These are phyloP conservation scores for Capsella bursapastoris DNA, from an alignment of 345 rosid species.

Conservation along the genomic window DNA sequence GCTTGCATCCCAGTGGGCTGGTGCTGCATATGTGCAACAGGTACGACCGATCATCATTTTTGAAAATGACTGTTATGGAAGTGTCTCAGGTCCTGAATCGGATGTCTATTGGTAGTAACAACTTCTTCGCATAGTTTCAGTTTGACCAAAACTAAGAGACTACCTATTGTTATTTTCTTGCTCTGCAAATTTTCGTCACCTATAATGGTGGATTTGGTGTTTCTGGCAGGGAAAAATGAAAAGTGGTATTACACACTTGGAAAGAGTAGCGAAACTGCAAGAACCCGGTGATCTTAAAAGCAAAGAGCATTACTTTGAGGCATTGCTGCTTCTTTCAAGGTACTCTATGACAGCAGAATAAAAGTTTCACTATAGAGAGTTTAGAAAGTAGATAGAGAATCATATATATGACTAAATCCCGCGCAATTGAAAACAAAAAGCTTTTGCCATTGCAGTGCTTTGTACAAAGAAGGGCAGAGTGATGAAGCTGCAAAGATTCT, in stretches of 20 bases:
- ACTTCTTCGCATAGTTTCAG: not conserved
- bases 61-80: slow-evolving; percentile 11
- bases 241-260: slow-evolving; percentile 70
- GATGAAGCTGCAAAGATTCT: slow-evolving; percentile 73
- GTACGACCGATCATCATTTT: slow-evolving; percentile 41
- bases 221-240: slow-evolving; percentile 60
- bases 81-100: not conserved
- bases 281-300: slow-evolving; percentile 71
- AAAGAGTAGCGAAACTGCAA: slow-evolving; percentile 65
- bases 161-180: not conserved
- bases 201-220: not conserved
- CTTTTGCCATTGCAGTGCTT: slow-evolving; percentile 52
- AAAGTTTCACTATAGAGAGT: not conserved
- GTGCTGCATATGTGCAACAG: slow-evolving; percentile 69
- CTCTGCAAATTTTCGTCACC: not conserved
- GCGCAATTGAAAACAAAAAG: slow-evolving; percentile 14
- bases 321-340: slow-evolving; percentile 78
- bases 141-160: not conserved
- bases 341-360: slow-evolving; percentile 27
- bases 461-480: slow-evolving; percentile 60
- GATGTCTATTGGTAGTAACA: not conserved
- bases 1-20: slow-evolving; percentile 86
- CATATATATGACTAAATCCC: not conserved
- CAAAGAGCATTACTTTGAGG: slow-evolving; percentile 73
- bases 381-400: not conserved